These are phyloP conservation scores for Epichloe uncinata DNA, from an alignment of 2,329 filamentous ascomycete species.

Conservation along the genomic window DNA sequence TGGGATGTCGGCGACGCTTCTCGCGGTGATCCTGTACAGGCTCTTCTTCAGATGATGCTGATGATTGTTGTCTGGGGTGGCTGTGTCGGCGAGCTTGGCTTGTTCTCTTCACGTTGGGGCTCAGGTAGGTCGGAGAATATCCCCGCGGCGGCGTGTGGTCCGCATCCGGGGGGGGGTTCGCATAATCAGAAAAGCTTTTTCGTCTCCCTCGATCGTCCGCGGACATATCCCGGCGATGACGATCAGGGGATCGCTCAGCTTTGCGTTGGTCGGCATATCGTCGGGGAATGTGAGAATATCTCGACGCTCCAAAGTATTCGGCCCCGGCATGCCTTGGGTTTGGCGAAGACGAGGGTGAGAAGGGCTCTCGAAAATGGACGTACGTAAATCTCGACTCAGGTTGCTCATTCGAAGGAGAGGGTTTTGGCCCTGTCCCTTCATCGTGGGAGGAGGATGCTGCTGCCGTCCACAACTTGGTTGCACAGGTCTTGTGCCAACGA, in stretches of 20 bases:
- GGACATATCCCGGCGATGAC: slow-evolving; percentile 23
- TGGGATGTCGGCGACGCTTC: slow-evolving; percentile 14
- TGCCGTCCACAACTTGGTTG: slow-evolving; percentile 54
- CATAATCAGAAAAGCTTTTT: slow-evolving; percentile 39
- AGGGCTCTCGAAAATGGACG: slow-evolving; percentile 18
- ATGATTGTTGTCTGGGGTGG: slow-evolving; percentile 31
- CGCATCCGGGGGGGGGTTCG: slow-evolving; percentile 20
- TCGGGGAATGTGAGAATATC: slow-evolving; percentile 29
- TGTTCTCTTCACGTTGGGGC: slow-evolving; percentile 19
- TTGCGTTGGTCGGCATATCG: slow-evolving; percentile 20
- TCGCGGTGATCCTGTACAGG: slow-evolving; percentile 9
- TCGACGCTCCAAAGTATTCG: slow-evolving; percentile 20
- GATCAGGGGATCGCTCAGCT: slow-evolving; percentile 21
- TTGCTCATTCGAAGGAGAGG: slow-evolving; percentile 16
- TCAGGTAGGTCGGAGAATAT: slow-evolving; percentile 20
- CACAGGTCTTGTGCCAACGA: slow-evolving; percentile 72
- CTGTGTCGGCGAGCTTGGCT: slow-evolving; percentile 31
- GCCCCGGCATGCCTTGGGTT: slow-evolving; percentile 18
- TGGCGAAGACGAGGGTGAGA: slow-evolving; percentile 15
- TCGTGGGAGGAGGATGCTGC: slow-evolving; percentile 18
- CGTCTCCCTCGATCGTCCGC: slow-evolving; percentile 30
- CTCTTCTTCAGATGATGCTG: slow-evolving; percentile 29
- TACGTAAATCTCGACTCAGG: slow-evolving; percentile 25
- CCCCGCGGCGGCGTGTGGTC: slow-evolving; percentile 13
- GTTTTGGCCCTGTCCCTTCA: slow-evolving; percentile 6